Evolutionary conservation across 2,329 filamentous ascomycete species (phyloP), one percentile per base, ranked within the genome.

Genomic region (Aspergillus clavatus): DNA sequence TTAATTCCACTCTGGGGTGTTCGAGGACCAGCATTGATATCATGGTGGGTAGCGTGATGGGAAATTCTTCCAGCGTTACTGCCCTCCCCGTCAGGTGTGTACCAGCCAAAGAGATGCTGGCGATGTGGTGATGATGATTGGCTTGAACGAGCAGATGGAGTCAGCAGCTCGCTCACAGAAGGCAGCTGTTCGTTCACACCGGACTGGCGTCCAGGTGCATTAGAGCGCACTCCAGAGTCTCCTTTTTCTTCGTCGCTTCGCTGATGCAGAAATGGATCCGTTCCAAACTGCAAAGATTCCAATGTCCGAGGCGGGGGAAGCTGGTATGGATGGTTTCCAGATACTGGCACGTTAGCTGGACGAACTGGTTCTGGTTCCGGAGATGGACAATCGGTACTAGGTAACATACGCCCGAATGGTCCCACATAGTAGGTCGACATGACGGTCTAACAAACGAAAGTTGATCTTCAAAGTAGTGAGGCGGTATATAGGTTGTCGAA

Each of bases 381-480:
- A 38, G 55, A 51, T 38, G 44, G 46, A 43, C 51, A 45, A 48
- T 64, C 58, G 47, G 43, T 54, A 38, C 51, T 47, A 52, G 65
- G 61, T 52, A 68, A 64, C 55, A 61, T 68, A 60, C 63, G 63
- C 52, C 68, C 67, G 55, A 68, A 68, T 42, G 65, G 62, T 52
- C 67, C 67, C 49, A 62, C 55, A 49, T 65, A 66, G 49, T 62
- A 67, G 48, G 57, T 56, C 52, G 67, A 65, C 67, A 71, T 69
- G 47, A 35, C 31, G 31, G 11, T 41, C 53, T 35, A 47, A 45
- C 29, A 27, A 35, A 38, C 42, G 36, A 27, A 23, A 48, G 49
- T 22, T 39, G 44, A 38, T 41, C 24, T 36, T 24, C 29, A 35
- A 36, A 33, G 10, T 40, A 35, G 27, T 47, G 43, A 39, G 45